Conservation (phyloP, 306 rosid genomes). For the Vigna mungo region DNA sequence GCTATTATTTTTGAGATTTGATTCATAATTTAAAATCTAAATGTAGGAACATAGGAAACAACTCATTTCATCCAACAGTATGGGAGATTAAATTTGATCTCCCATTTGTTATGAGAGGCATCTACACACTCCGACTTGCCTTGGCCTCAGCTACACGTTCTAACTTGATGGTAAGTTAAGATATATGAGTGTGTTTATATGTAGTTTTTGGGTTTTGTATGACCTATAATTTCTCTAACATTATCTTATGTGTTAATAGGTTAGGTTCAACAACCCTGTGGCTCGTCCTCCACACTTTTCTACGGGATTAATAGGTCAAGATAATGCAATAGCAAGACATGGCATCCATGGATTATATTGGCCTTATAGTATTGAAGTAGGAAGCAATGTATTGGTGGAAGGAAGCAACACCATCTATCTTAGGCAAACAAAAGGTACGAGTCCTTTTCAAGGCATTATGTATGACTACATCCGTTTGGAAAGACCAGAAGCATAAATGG, state of each 20-base stretch:
- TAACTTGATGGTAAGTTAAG: conserved; percentile 16
- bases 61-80: conserved; percentile 55
- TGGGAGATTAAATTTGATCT: conserved; percentile 65
- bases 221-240: neutral
- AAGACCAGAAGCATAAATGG: conserved; percentile 46
- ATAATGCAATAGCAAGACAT: conserved; percentile 76
- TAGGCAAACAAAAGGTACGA: conserved; percentile 43
- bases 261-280: conserved; percentile 49
- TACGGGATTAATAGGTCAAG: conserved; percentile 59
- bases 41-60: conserved; percentile 50
- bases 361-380: conserved; percentile 50
- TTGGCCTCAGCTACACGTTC: conserved; percentile 56
- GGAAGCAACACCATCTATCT: conserved; percentile 65
- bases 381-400: conserved; percentile 20
- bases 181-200: conserved; percentile 1
- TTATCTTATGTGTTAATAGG: conserved; percentile 40
- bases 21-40: neutral
- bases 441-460: conserved; percentile 61
- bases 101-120: conserved; percentile 23
- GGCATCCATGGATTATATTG: conserved; percentile 74
- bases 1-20: neutral
- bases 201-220: neutral
- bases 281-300: conserved; percentile 12
- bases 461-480: conserved; percentile 76
- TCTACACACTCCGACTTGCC: conserved; percentile 66